phyloP scores from a whole-genome alignment of 106 monocot species.

The Platanthera zijinensis region DNA sequence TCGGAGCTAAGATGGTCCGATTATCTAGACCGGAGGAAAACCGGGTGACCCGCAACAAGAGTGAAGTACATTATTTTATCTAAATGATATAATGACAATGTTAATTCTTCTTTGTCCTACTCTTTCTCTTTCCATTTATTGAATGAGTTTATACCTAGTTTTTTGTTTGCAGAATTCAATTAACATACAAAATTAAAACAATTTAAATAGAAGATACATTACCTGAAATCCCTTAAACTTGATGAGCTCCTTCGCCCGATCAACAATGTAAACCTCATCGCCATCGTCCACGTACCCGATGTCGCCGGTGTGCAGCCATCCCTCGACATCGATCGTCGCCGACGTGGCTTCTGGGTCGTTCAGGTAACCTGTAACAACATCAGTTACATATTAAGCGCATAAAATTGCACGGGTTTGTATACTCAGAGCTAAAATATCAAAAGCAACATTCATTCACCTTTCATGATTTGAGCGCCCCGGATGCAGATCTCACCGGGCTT shows the following conservation, averaged over 20 bases:
- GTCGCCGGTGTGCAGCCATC: slow-evolving; percentile 95
- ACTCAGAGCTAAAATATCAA: too few species aligned
- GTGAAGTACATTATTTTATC: too few species aligned
- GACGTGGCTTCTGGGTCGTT: slow-evolving; percentile 76
- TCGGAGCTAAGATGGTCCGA: too few species aligned
- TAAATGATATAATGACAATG: too few species aligned
- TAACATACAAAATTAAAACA: too few species aligned
- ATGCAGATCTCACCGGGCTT: slow-evolving; percentile 73
- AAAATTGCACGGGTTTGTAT: neutral
- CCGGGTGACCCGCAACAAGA: too few species aligned
- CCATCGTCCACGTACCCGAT: slow-evolving; percentile 88
- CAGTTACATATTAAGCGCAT: neutral
- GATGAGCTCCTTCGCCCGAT: slow-evolving; percentile 96
- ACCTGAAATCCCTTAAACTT: slow-evolving; percentile 98
- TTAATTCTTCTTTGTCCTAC: too few species aligned
- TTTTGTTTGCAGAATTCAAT: too few species aligned
- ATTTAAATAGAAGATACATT: neutral
- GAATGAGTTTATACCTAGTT: too few species aligned
- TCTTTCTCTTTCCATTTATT: too few species aligned
- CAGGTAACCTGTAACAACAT: slow-evolving; percentile 41
- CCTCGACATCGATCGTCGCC: slow-evolving; percentile 67
- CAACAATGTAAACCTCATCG: slow-evolving; percentile 91
- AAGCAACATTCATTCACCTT: slow-evolving; percentile 10
- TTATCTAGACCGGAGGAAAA: too few species aligned
- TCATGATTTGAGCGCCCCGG: slow-evolving; percentile 72